Evolutionary conservation across 192 early-diverging fungal species (phyloP).

Genomic region (Oehlia diaphana): DNA sequence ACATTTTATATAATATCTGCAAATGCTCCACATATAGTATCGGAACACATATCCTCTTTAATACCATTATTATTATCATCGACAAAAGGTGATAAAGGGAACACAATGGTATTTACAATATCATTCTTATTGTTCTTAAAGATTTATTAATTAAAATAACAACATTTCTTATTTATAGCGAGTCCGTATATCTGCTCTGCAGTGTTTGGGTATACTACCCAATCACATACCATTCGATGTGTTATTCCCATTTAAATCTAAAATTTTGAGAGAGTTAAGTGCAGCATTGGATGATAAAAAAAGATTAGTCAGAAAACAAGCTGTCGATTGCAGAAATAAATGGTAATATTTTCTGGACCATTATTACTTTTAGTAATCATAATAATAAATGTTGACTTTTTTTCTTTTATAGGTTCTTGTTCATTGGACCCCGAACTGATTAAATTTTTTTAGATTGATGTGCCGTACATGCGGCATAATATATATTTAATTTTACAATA

Average conservation of each 20-base stretch:
- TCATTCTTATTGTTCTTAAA: background rate
- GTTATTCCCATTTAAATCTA: constrained; percentile 60
- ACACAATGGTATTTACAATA: constrained; percentile 38
- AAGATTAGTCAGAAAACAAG: constrained; percentile 82
- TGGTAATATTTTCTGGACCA: constrained; percentile 56
- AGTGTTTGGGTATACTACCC: constrained; percentile 67
- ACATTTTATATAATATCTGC: constrained; percentile 72
- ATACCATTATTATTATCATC: constrained; percentile 43
- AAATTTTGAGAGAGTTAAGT: constrained; percentile 64
- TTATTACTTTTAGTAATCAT: background rate
- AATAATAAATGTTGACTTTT: background rate
- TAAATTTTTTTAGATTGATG: background rate
- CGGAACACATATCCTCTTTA: constrained; percentile 50
- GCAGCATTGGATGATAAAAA: constrained; percentile 83
- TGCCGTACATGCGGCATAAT: too few species aligned
- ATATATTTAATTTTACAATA: too few species aligned
- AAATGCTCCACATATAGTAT: constrained; percentile 70
- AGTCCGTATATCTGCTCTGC: constrained; percentile 75
- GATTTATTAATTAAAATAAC: background rate
- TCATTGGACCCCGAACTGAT: background rate
- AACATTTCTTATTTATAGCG: constrained; percentile 29
- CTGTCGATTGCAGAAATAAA: constrained; percentile 80
- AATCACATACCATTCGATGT: constrained; percentile 59
- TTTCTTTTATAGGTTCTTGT: constrained; percentile 9
- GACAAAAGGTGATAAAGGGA: constrained; percentile 35